Evolutionary conservation across 1,139 yeast genomes (phyloP), one percentile per base, ranked within the genome.

Genomic region (Sporopachydermia cereana): DNA sequence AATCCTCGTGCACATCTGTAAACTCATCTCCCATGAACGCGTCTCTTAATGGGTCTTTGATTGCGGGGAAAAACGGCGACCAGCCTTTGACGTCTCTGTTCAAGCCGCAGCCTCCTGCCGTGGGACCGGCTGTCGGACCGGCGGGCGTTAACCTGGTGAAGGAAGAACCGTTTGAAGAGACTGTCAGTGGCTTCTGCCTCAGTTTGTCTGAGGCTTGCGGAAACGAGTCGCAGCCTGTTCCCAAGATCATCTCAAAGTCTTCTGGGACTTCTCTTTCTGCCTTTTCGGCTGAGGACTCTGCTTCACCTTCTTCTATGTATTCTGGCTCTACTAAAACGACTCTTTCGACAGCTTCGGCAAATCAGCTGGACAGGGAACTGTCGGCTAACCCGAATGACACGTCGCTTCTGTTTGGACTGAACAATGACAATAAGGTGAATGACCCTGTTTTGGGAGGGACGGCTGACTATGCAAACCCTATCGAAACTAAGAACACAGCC

Each of bases 131-230:
- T 34, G 39, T n/a, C 9, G 39, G n/a, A 34, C 22, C 39, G n/a
- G 39, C 22, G 72, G 70, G 51, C 12, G 30, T 12, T 12, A n/a
- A 12, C 14, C 30, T n/a, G 12, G n/a, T n/a, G 12, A 34, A 34
- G 39, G 41, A 41, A 9, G 25, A 41, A 31, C 39, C 30, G 17
- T 41, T 41, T 41, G 36, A 41, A 7, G 43, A 41, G 16, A 23
- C 43, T 4, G 43, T 41, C 9, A 69, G 71, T 5, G 80, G 79
- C 43, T 89, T 89, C 57, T 89, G 97, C 58, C 74, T 73, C 24
- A 76, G 79, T 55, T 69, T 89, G 54, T 75, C 76, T 50, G 74
- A 78, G 58, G 96, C 89, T 0, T 89, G 97, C 62, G 96, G 96
- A 17, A 80, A 80, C n/a, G 78, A 70, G 57, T 69, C 69, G 24